Percentiles rank a stretch among this genome's conserved stretches.
Evolutionary conservation across 2,329 filamentous ascomycete species (phyloP).

Genomic region (Diaporthe amygdali): DNA sequence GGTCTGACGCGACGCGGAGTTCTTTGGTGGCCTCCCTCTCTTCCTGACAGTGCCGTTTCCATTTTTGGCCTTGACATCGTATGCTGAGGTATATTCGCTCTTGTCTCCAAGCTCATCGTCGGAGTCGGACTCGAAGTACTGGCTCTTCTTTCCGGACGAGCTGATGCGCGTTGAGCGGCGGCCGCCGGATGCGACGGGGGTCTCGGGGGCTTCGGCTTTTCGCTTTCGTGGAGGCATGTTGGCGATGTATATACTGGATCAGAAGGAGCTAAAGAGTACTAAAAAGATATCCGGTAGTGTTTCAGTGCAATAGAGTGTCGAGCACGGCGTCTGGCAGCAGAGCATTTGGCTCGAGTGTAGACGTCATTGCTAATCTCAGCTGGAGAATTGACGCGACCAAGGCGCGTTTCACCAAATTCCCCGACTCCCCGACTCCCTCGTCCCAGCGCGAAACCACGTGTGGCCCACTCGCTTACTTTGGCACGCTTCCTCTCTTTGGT

Average conservation of each 20-base stretch:
- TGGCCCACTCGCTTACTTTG: not conserved
- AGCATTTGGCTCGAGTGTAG: not conserved
- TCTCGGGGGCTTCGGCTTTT: conserved; percentile 32
- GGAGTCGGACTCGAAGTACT: conserved; percentile 52
- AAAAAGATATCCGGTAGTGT: not conserved
- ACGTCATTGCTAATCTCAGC: not conserved
- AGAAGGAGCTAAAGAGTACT: too few relatives aligned
- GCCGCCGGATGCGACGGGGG: conserved; percentile 36
- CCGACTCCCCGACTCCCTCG: not conserved
- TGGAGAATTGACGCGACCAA: conserved; percentile 4
- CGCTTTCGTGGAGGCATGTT: conserved; percentile 18
- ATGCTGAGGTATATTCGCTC: not conserved
- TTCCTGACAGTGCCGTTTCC: conserved; percentile 8
- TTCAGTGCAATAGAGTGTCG: not conserved
- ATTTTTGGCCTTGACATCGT: conserved; percentile 1
- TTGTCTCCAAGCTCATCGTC: conserved; percentile 27
- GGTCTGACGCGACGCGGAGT: not conserved
- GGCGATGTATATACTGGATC: not conserved
- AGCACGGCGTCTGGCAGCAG: not conserved
- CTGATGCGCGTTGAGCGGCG: conserved; percentile 54
- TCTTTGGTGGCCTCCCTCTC: conserved; percentile 23
- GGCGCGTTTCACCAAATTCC: not conserved
- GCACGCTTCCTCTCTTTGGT: not conserved
- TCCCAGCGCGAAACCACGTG: conserved; percentile 6
- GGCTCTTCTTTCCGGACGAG: conserved; percentile 51